Conservation (phyloP, 2,329 filamentous ascomycete genomes). For the Leptosphaerulina australis region DNA sequence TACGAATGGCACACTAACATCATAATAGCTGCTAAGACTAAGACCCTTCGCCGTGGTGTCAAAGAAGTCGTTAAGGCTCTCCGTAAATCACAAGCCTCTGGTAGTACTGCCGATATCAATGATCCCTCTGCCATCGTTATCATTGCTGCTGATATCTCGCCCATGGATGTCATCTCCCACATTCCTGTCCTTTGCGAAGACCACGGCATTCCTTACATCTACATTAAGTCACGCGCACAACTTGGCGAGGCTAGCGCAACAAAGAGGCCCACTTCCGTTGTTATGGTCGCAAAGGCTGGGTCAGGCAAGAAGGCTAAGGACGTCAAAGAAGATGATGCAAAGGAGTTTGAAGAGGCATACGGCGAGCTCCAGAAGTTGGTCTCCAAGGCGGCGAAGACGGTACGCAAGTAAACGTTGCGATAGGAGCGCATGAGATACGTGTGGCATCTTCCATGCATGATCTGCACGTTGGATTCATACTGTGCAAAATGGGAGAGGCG, state of each 20-base stretch:
- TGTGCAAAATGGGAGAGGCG: slow-evolving; percentile 29
- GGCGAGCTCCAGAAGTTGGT: slow-evolving; percentile 64
- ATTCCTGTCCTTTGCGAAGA: slow-evolving; percentile 98
- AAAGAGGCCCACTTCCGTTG: slow-evolving; percentile 94
- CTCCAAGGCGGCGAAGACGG: slow-evolving; percentile 62
- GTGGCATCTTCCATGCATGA: slow-evolving; percentile 9
- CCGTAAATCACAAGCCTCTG: slow-evolving; percentile 81
- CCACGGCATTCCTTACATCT: slow-evolving; percentile 96
- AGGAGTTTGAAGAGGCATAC: slow-evolving; percentile 59
- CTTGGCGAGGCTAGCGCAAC: slow-evolving; percentile 92
- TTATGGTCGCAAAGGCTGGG: slow-evolving; percentile 72
- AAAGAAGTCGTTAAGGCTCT: slow-evolving; percentile 99
- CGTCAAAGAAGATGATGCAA: slow-evolving; percentile 54
- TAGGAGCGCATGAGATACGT: slow-evolving; percentile 12
- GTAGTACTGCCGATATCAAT: slow-evolving; percentile 62
- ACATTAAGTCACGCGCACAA: slow-evolving; percentile 89
- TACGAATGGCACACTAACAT: slow-evolving; percentile 10
- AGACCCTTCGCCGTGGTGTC: slow-evolving; percentile 94
- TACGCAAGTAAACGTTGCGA: slow-evolving; percentile 55
- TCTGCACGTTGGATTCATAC: slow-evolving; percentile 20
- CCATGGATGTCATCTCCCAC: slow-evolving; percentile 98
- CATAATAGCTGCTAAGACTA: slow-evolving; percentile 82
- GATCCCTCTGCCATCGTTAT: slow-evolving; percentile 76
- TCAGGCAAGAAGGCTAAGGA: slow-evolving; percentile 57
- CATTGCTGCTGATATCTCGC: slow-evolving; percentile 95